Evolutionary conservation across 345 rosid genomes (phyloP).

Genomic region (Eucalyptus brandiana): DNA sequence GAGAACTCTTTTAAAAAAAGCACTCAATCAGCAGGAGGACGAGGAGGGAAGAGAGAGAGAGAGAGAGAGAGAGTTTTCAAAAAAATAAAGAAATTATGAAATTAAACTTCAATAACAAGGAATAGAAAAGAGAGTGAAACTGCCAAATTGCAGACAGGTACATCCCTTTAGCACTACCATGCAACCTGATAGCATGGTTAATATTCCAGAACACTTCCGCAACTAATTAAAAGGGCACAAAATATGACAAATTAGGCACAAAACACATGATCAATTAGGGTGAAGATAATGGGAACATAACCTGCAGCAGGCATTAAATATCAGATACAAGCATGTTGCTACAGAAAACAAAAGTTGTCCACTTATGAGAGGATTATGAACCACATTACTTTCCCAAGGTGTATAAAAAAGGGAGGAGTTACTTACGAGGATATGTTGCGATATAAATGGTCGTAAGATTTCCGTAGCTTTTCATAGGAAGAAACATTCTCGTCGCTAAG

Average conservation of each 20-base stretch:
- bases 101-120: neutral
- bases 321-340: neutral
- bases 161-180: neutral
- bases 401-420: neutral
- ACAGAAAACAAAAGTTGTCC: neutral
- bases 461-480: slow-evolving; percentile 90
- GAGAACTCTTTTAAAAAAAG: neutral
- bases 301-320: neutral
- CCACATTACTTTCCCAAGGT: neutral
- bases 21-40: neutral
- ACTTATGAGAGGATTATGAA: neutral
- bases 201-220: neutral
- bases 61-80: neutral
- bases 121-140: neutral
- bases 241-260: neutral
- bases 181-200: neutral
- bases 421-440: slow-evolving; percentile 92
- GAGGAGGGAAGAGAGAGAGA: neutral
- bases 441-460: slow-evolving; percentile 86
- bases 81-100: neutral
- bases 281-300: neutral
- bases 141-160: neutral
- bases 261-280: neutral
- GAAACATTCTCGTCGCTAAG: slow-evolving; percentile 83
- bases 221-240: neutral